These are phyloP conservation scores for Omphalotus guepiniiformis DNA, from an alignment of 768 basidiomycete species.

Conservation along the genomic window DNA sequence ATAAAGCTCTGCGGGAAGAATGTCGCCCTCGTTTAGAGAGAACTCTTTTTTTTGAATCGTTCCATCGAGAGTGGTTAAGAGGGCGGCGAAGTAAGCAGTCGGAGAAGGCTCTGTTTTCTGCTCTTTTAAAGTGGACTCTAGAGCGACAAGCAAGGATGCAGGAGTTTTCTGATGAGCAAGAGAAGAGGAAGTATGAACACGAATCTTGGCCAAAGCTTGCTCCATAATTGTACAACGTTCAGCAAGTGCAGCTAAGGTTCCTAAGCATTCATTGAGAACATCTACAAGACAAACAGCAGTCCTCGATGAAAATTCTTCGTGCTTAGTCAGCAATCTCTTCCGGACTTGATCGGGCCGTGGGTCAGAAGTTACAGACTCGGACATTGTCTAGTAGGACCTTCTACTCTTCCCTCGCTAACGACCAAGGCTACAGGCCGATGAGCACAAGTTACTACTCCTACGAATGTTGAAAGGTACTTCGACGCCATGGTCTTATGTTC, in stretches of 20 bases:
- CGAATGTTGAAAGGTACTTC: constrained; percentile 38
- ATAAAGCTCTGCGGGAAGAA: constrained; percentile 82
- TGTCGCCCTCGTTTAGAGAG: constrained; percentile 58
- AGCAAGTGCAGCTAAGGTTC: too few species aligned
- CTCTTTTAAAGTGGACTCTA: constrained; percentile 78
- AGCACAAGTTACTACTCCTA: not conserved
- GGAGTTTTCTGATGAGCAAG: constrained; percentile 88
- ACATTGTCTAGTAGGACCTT: not conserved
- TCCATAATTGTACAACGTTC: too few species aligned
- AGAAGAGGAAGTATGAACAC: constrained; percentile 77
- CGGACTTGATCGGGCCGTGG: not conserved
- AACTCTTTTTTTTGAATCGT: constrained; percentile 59
- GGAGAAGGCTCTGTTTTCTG: constrained; percentile 63
- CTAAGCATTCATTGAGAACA: too few species aligned
- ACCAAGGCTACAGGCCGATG: too few species aligned
- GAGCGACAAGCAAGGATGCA: constrained; percentile 76
- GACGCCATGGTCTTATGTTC: constrained; percentile 59
- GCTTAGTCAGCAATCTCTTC: not conserved
- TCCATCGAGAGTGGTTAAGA: constrained; percentile 80
- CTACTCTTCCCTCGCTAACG: too few species aligned
- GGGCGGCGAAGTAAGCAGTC: constrained; percentile 93
- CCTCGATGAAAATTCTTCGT: too few species aligned
- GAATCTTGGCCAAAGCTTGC: constrained; percentile 73
- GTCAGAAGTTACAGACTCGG: not conserved
- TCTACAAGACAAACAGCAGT: too few species aligned